Conservation (phyloP, 1,284 basidiomycete species). For the Pseudozyma pruni region DNA sequence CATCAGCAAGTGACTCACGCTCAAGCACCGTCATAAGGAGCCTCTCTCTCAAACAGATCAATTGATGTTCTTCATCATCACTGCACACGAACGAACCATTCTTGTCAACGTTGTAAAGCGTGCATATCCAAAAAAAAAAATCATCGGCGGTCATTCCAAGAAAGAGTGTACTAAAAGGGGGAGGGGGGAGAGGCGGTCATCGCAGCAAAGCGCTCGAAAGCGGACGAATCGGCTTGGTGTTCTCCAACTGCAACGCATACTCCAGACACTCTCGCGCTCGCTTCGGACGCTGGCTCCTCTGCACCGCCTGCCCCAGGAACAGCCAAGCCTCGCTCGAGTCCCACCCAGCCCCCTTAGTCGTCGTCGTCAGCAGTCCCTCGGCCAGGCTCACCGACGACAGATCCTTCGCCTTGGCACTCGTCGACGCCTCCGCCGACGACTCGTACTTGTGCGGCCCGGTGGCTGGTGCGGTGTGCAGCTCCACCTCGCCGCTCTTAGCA, state of each 20-base stretch:
- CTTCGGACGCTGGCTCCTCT: slow-evolving; percentile 35
- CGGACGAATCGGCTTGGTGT: slow-evolving; percentile 48
- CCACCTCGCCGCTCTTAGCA: neutral
- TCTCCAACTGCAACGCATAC: slow-evolving; percentile 61
- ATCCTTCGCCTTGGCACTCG: slow-evolving; percentile 41
- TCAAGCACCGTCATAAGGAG: no score
- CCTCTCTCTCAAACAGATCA: no score
- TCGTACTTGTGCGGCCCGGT: slow-evolving; percentile 12
- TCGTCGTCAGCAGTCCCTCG: slow-evolving; percentile 58
- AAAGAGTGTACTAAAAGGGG: no score
- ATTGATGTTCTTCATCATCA: no score
- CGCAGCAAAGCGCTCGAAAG: slow-evolving; percentile 30
- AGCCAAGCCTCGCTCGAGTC: slow-evolving; percentile 64
- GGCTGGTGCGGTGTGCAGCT: neutral
- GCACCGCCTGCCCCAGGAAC: slow-evolving; percentile 54
- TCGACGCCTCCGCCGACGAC: slow-evolving; percentile 41
- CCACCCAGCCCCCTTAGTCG: slow-evolving; percentile 56
- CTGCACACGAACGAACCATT: no score
- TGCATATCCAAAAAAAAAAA: no score
- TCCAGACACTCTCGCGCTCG: slow-evolving; percentile 56
- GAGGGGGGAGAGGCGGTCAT: slow-evolving; percentile 6
- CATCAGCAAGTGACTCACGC: no score
- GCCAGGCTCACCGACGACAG: slow-evolving; percentile 58
- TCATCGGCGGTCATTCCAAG: no score
- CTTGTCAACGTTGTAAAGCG: no score